Percentiles rank a stretch among this genome's conserved stretches.
Evolutionary conservation across 202 grass and related monocot species (phyloP).

Genomic region (Carex sylvatica): DNA sequence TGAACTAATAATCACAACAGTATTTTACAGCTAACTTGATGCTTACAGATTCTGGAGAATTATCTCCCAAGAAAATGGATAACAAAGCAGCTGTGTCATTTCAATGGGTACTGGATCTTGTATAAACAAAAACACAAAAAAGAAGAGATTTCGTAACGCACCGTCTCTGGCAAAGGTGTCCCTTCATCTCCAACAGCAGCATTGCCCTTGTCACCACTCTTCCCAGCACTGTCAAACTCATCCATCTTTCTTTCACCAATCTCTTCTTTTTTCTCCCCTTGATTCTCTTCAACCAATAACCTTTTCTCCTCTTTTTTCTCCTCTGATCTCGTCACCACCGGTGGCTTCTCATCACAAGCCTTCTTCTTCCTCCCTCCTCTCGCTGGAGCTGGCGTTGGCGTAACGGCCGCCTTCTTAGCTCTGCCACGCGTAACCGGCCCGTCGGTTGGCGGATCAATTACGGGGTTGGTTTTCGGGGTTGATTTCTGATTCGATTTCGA

Average conservation of each 20-base stretch:
- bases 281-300: slow-evolving; percentile 1
- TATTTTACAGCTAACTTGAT: neutral
- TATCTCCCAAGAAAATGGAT: neutral
- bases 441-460: slow-evolving; percentile 11
- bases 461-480: neutral
- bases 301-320: slow-evolving; percentile 20
- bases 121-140: slow-evolving; percentile 16
- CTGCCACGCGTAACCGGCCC: slow-evolving; percentile 28
- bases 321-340: slow-evolving; percentile 9
- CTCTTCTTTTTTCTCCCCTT: slow-evolving; percentile 27
- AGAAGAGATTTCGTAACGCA: slow-evolving; percentile 14
- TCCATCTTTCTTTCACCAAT: slow-evolving; percentile 50
- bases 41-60: neutral
- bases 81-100: neutral
- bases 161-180: slow-evolving; percentile 76
- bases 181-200: slow-evolving; percentile 58
- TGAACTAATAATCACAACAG: neutral
- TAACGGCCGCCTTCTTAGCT: slow-evolving; percentile 18
- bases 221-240: slow-evolving; percentile 51
- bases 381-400: neutral
- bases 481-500: slow-evolving; percentile 6
- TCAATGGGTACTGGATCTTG: neutral
- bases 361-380: slow-evolving; percentile 23
- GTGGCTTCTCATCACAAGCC: slow-evolving; percentile 18
- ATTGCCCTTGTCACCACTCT: slow-evolving; percentile 48